Evolutionary conservation across 2,329 filamentous ascomycete species (phyloP).

Genomic region (Ophiostoma quercus): DNA sequence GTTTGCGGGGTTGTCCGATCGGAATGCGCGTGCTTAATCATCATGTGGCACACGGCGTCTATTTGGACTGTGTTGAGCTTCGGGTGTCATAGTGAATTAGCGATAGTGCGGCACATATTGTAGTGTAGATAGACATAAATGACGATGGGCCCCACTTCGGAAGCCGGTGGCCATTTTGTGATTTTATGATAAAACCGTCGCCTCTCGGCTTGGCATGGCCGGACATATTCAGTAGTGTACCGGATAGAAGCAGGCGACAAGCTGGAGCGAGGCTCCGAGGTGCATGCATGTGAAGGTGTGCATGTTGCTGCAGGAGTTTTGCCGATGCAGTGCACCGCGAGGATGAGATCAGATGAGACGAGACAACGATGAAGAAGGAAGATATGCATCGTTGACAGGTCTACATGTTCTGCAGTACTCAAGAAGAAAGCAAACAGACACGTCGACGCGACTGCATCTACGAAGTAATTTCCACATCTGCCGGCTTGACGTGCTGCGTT

Average conservation of each 20-base stretch:
- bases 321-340: neutral
- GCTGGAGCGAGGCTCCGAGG: neutral
- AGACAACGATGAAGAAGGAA: neutral
- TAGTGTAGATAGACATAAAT: neutral
- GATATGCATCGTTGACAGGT: too few relatives aligned
- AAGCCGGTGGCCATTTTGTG: neutral
- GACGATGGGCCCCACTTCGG: neutral
- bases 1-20: constrained; percentile 9
- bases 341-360: neutral
- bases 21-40: neutral
- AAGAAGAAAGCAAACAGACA: neutral
- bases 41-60: neutral
- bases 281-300: neutral
- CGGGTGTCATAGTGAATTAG: neutral
- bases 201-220: neutral
- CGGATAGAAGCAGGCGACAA: neutral
- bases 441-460: neutral
- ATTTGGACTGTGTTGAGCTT: neutral
- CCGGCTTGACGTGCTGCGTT: neutral
- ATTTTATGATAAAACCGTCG: neutral
- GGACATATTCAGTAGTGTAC: neutral
- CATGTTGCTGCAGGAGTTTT: neutral
- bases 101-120: neutral
- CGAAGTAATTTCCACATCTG: neutral
- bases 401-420: neutral